Evolutionary conservation across 108 stramenopile species (phyloP), one percentile per base, ranked within the genome.

Genomic region (Cyclostephanos invisitatus): DNA sequence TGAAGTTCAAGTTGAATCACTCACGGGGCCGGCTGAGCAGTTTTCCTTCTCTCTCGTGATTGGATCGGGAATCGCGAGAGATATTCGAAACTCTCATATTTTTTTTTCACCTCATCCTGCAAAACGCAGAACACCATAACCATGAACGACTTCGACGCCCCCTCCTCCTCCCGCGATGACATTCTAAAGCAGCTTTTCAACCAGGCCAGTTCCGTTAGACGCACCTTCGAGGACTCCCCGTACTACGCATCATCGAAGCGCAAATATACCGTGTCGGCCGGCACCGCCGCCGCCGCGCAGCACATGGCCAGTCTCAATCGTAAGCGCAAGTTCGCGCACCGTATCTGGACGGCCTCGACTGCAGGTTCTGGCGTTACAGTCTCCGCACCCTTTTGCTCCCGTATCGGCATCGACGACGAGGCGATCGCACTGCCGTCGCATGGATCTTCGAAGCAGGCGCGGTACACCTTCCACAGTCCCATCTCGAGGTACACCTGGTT

Each of bases 281-380:
- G 64, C 22, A 78, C 77, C 8, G 77, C 70, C 5, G 77, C 77
- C 20, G 70, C 70, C 0, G 77, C 77, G 38, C 63, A 55, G 2
- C 68, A 70, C 48, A 55, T 78, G 69, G 77, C 77, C 18, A 63
- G 37, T 12, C 50, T 78, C 25, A 70, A 78, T 46, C 55, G 50
- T 17, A 78, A 65, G 46, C 62, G 70, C 36, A 71, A 62, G 46
- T 14, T 70, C 10, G 77, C 71, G 35, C 21, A 61, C n/a, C 12
- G 9, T 8, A 8, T 42, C 3, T 42, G 40, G 40, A 42, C 40
- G 40, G 40, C 40, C 40, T 42, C 40, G 40, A 18, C 42, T 56
- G 32, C 29, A 8, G 32, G 32, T 35, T 5, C 57, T 27, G 7
- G 27, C 57, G 53, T 21, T 25, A 20, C 21, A 1, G 24, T 20